phyloP scores from a whole-genome alignment of 2,329 filamentous ascomycete genomes.

The Aspergillus sp. region DNA sequence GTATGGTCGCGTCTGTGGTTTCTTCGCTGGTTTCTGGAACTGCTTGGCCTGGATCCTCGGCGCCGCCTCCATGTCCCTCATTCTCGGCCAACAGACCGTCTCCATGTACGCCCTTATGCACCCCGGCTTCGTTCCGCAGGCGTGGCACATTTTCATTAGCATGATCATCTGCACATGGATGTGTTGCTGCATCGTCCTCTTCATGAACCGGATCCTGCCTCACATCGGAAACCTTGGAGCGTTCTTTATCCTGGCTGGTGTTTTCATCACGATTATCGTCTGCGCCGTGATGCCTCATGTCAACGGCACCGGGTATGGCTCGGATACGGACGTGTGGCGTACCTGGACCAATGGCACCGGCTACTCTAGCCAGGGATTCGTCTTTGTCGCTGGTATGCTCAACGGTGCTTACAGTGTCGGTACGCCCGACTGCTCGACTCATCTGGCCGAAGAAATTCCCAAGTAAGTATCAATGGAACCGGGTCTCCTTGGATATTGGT shows the following conservation, averaged over 20 bases:
- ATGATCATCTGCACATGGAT: slow-evolving; percentile 58
- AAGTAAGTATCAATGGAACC: slow-evolving; percentile 20
- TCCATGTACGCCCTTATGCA: slow-evolving; percentile 63
- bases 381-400: slow-evolving; percentile 64
- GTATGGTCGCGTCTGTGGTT: slow-evolving; percentile 53
- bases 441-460: slow-evolving; percentile 65
- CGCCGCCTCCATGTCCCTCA: slow-evolving; percentile 58
- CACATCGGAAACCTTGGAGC: slow-evolving; percentile 57
- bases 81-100: slow-evolving; percentile 59
- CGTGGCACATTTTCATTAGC: slow-evolving; percentile 61
- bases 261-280: slow-evolving; percentile 55
- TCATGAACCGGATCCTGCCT: slow-evolving; percentile 53
- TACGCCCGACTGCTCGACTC: slow-evolving; percentile 63
- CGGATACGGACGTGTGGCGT: slow-evolving; percentile 55
- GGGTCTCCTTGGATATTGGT: neutral
- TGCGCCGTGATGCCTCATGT: slow-evolving; percentile 54
- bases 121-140: slow-evolving; percentile 49
- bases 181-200: slow-evolving; percentile 53
- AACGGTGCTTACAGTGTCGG: slow-evolving; percentile 70
- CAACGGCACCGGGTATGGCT: slow-evolving; percentile 44
- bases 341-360: slow-evolving; percentile 51
- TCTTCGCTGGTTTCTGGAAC: slow-evolving; percentile 48
- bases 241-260: slow-evolving; percentile 55
- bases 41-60: slow-evolving; percentile 59
- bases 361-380: slow-evolving; percentile 55